phyloP scores from a whole-genome alignment of 75 land plant species.

The Sequoiadendron giganteum region DNA sequence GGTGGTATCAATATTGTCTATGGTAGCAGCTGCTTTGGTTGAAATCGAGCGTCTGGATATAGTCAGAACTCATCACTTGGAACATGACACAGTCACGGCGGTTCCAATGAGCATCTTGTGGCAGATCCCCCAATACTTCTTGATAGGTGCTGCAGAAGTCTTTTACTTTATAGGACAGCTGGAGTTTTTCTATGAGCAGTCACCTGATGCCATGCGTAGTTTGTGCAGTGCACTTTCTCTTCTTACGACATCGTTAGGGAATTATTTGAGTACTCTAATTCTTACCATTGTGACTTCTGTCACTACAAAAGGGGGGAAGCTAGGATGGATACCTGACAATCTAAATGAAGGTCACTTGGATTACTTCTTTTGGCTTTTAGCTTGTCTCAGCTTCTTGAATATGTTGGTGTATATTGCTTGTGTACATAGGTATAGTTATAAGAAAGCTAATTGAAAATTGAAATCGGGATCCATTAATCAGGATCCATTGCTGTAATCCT shows the following conservation, averaged over 20 bases:
- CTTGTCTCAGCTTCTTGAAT: constrained; percentile 57
- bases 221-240: constrained; percentile 60
- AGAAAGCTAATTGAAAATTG: constrained; percentile 20
- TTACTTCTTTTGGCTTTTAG: constrained; percentile 80
- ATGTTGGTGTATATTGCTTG: constrained; percentile 45
- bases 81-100: constrained; percentile 21
- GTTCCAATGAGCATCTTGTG: constrained; percentile 69
- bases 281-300: constrained; percentile 55
- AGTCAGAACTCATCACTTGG: constrained; percentile 34
- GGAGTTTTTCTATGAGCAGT: constrained; percentile 83
- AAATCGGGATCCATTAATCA: neutral
- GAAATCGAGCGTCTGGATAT: constrained; percentile 51
- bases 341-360: constrained; percentile 79
- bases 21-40: constrained; percentile 67
- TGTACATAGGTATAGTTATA: constrained; percentile 45
- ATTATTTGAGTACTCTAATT: constrained; percentile 62
- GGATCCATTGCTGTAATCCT: neutral
- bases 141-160: constrained; percentile 74
- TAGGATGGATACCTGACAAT: constrained; percentile 82
- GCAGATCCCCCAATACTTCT: constrained; percentile 76
- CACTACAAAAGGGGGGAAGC: constrained; percentile 43
- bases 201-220: constrained; percentile 85
- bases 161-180: constrained; percentile 73
- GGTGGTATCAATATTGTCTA: constrained; percentile 48
- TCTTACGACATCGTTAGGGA: constrained; percentile 54